Evolutionary conservation across 106 monocot species (phyloP).

Genomic region (Alisma plantagoaquatica): DNA sequence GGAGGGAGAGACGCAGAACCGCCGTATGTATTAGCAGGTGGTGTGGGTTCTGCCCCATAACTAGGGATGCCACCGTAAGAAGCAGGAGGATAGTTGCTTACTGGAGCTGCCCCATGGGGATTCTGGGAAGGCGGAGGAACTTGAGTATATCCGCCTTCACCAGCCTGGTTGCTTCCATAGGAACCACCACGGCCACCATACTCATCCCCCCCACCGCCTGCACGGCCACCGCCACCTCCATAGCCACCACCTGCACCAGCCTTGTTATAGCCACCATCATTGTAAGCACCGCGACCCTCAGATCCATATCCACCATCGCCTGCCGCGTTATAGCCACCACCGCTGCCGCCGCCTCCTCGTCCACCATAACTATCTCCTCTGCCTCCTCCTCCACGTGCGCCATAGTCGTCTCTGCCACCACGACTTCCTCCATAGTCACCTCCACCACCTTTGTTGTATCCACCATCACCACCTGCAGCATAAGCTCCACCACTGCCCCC

Average conservation of each 20-base stretch:
- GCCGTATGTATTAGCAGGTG: constrained; percentile 40
- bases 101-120: constrained; percentile 44
- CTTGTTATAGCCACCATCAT: constrained; percentile 6
- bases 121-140: constrained; percentile 38
- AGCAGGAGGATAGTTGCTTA: no score
- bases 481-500: constrained; percentile 29
- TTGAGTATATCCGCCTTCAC: constrained; percentile 53
- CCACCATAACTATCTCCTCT: constrained; percentile 26
- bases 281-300: constrained; percentile 28
- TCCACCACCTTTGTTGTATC: background rate
- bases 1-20: constrained; percentile 54
- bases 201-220: constrained; percentile 10
- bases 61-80: constrained; percentile 49
- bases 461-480: constrained; percentile 20
- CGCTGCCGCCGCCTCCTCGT: constrained; percentile 14
- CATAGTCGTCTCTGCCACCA: constrained; percentile 23
- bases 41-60: constrained; percentile 45
- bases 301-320: constrained; percentile 18
- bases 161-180: constrained; percentile 16
- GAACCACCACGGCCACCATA: constrained; percentile 28
- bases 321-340: constrained; percentile 10
- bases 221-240: constrained; percentile 21
- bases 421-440: constrained; percentile 37
- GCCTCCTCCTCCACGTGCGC: constrained; percentile 20
- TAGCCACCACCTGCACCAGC: constrained; percentile 22